phyloP scores from a whole-genome alignment of 208 protist genomes.

The Crithidia mellificae region DNA sequence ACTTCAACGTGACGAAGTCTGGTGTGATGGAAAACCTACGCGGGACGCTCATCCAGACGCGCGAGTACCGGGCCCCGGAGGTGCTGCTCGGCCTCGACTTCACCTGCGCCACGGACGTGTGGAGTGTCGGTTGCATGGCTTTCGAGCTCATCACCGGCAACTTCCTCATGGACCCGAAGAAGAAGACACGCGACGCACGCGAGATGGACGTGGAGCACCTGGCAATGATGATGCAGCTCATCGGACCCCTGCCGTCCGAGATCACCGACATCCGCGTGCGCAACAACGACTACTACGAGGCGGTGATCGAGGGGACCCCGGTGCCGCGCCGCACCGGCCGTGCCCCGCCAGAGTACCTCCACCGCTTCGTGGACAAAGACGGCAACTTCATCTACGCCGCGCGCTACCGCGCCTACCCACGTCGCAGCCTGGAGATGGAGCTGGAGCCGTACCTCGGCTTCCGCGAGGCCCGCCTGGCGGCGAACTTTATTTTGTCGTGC shows the following conservation, averaged over 20 bases:
- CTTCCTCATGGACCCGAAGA: conserved; percentile 89
- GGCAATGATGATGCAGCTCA: conserved; percentile 85
- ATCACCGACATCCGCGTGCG: conserved; percentile 51
- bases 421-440: conserved; percentile 54
- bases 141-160: conserved; percentile 89
- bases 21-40: conserved; percentile 63
- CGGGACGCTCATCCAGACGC: conserved; percentile 88
- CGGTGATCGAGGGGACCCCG: conserved; percentile 1
- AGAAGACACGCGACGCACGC: conserved; percentile 46
- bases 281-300: conserved; percentile 50
- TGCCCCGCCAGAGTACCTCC: conserved; percentile 58
- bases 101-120: conserved; percentile 88
- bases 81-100: conserved; percentile 88
- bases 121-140: conserved; percentile 90
- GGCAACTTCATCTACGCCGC: conserved; percentile 62
- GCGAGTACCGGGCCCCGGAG: conserved; percentile 91
- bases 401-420: conserved; percentile 45
- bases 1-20: conserved; percentile 56
- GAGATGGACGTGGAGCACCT: conserved; percentile 77
- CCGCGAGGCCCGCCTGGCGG: conserved; percentile 31
- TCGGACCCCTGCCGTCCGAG: conserved; percentile 60
- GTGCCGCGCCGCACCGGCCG: conserved; percentile 6
- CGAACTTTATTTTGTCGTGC: conserved; percentile 71
- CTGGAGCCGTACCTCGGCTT: conserved; percentile 47
- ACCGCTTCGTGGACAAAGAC: conserved; percentile 61